Percentiles rank a stretch among this genome's conserved stretches.
These are phyloP conservation scores for Vitis amurensis DNA, from an alignment of 164 flowering plant genomes.

Conservation along the genomic window DNA sequence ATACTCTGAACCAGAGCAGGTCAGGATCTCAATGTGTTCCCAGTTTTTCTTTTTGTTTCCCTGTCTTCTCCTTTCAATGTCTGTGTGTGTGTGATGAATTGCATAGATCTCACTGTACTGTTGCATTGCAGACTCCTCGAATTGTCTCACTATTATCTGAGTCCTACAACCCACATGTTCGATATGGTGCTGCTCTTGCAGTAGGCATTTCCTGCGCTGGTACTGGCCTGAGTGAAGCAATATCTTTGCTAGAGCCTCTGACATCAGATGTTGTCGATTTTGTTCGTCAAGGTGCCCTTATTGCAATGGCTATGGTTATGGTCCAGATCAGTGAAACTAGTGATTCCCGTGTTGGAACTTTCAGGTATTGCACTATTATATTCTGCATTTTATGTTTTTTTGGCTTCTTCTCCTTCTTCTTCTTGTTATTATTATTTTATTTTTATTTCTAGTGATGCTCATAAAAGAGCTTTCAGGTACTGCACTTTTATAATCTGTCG, in stretches of 20 bases:
- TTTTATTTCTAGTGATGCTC: background rate
- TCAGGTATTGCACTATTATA: constrained; percentile 54
- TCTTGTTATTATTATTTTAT: background rate
- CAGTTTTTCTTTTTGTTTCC: background rate
- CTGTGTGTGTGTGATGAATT: background rate
- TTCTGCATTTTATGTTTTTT: background rate
- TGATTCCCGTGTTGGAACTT: constrained; percentile 96
- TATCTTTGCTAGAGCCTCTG: constrained; percentile 92
- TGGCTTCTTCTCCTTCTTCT: background rate
- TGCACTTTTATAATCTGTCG: too few species aligned
- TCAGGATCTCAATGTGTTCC: constrained; percentile 12
- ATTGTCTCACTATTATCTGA: constrained; percentile 93
- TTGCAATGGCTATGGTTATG: constrained; percentile 99
- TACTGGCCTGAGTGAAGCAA: constrained; percentile 96
- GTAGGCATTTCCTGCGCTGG: constrained; percentile 99
- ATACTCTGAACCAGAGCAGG: constrained; percentile 96
- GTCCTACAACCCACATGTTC: constrained; percentile 98
- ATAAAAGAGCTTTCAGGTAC: too few species aligned
- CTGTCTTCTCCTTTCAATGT: background rate
- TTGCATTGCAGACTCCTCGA: constrained; percentile 80
- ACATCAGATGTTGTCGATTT: constrained; percentile 98
- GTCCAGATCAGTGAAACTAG: constrained; percentile 92
- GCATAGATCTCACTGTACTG: background rate
- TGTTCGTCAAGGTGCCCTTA: constrained; percentile 99
- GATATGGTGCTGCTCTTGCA: constrained; percentile 98